Base-by-base conservation (phyloP, 208 protist genomes). In the Crithidia expoeki region DNA sequence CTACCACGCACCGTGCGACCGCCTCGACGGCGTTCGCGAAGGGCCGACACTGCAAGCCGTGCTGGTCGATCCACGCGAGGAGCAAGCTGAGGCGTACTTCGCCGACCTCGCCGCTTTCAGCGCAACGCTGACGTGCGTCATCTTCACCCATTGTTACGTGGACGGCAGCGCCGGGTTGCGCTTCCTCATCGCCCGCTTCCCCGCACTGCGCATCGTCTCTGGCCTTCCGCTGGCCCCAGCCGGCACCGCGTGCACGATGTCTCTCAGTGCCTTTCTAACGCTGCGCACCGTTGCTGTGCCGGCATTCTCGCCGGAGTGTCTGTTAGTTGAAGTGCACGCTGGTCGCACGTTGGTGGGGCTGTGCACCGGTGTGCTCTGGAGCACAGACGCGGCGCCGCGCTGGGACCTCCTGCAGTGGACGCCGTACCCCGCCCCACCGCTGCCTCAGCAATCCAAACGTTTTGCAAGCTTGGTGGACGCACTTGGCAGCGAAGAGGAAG, bases 131-230 rank as follows among this genome's bases (percentile, higher is more conserved):
- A 30, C 53, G 7, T 63, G 60, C 27, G 60, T 93, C 40, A 58
- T 93, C 42, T 74, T 93, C 32, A 93, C 90, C 21, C 87, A 93
- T 66, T 88, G 78, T 74, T 91, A 83, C 65, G 80, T 92, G 2
- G 90, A 95, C 60, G 67, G 87, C 40, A 74, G 69, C 11, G 53
- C 85, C 21, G 85, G 85, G 16, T 72, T 88, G 16, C n/a, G 36
- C 5, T 60, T 70, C 36, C 74, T 95, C 25, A 14, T 62, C 5
- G n/a, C 19, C 6, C 30, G 12, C 27, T 69, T 83, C 57, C 80
- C 84, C 17, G 25, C 10, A 2, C 65, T 55, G 7, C 42, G 50
- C 12, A 59, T 92, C 3, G 36, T 76, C 23, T 81, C 70, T 38
- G 81, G 84, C 19, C 33, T 76, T 4, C 72, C 68, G 2, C 55